Base-by-base conservation (phyloP, 768 basidiomycete species). In the Rhizopogon vinicolor region DNA sequence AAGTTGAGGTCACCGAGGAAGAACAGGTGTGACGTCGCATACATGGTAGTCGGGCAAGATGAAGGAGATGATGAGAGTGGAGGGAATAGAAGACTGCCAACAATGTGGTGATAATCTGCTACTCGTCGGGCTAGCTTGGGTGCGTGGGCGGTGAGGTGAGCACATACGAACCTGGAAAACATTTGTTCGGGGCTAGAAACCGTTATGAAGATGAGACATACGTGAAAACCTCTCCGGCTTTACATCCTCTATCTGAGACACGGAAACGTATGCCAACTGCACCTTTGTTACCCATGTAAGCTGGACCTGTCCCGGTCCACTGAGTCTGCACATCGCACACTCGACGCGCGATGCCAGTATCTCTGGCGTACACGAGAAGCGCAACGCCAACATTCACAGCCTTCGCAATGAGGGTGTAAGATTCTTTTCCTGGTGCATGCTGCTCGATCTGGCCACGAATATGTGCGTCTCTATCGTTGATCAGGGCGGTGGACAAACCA, bases 1-100 rank as follows among this genome's bases (percentile, higher is more conserved):
- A 94, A 97, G 71, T 98, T 98, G 58, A 97, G 81, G 71, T 98
- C 95, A 6, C 96, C 96, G 35, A 97, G 79, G 67, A 97, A 79
- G 78, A 98, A 97, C 1, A 97, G 78, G 68, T 98, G 92, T 12
- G 92, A 91, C 0, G 93, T 89, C 43, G 84, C 77, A 74, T 90
- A 93, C 44, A 98, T 80, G 10, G 84, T 87, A 46, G 84, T 82
- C 5, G 75, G 72, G 10, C 59, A 55, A 28, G 62, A 63, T 0
- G 78, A 69, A 8, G 72, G 67, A 3, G 74, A 69, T 3, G 70
- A 67, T 37, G 75, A 68, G 2, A 77, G 54, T 7, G 89, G 76
- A 8, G 83, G 74, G 63, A 99, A 97, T 44, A 95, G 77, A 33
- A 99, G 79, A 2, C 86, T 82, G 43, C 83, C 74, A 40, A 92